Base-by-base conservation (phyloP, 1,284 basidiomycete species). In the Papiliotrema terrestris region DNA sequence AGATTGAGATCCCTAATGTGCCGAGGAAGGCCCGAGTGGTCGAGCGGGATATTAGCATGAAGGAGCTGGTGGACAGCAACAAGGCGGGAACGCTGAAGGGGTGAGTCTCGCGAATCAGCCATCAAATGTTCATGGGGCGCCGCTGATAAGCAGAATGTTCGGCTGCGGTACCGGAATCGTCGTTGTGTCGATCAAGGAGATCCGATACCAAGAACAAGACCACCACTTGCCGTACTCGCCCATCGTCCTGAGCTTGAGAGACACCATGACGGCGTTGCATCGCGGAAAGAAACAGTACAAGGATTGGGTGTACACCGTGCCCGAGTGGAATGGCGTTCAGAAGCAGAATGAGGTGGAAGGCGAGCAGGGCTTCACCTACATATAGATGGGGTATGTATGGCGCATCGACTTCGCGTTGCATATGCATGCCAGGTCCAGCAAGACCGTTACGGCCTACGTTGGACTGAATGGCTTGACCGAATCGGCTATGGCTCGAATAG, bases 81-180 rank as follows among this genome's bases (percentile, higher is more conserved):
- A 58, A 64, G 52, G 71, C 73, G 56, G 69, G 71, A 14, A 57
- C 68, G 25, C 54, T 75, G 51, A 71, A 69, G 54, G 72, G 70
- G 69, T 71, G 29, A 26, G 38, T 41, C 39, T 41, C n/a, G n/a
- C n/a, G n/a, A n/a, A n/a, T 41, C 29, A 53, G 25, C n/a, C n/a
- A n/a, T n/a, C n/a, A n/a, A n/a, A n/a, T n/a, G n/a, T n/a, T n/a
- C n/a, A 20, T n/a, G 35, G 45, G 36, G 29, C 49, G 11, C 42
- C 25, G 23, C n/a, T 32, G n/a, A 19, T 19, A 29, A 11, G 26
- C 37, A 69, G 68, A 2, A 69, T 72, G 68, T 72, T 73, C 55
- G 69, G 67, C 13, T 71, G 69, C 53, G 70, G 71, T 20, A 75
- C 73, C 3, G 73, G 72, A 25, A 72, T 74, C 19, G 73, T 73